phyloP scores from a whole-genome alignment of 2,329 filamentous ascomycete genomes.

The Rhynchosporium agropyri region DNA sequence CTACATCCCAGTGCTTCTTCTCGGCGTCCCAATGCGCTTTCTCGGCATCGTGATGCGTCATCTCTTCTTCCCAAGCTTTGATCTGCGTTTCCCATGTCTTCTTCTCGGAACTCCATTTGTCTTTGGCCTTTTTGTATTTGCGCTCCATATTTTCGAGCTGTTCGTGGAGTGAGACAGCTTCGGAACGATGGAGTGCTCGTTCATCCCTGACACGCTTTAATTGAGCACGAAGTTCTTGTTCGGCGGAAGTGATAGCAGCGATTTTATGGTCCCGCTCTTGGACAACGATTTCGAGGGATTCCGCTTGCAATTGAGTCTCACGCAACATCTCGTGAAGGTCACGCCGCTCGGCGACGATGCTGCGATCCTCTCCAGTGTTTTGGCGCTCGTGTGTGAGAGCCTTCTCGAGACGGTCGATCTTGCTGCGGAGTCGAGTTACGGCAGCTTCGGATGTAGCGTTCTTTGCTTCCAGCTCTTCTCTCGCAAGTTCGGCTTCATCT shows the following conservation, averaged over 20 bases:
- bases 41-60: conserved; percentile 12
- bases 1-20: conserved; percentile 14
- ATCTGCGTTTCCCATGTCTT: conserved; percentile 27
- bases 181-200: conserved; percentile 48
- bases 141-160: conserved; percentile 42
- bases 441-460: conserved; percentile 50
- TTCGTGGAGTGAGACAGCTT: conserved; percentile 29
- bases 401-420: conserved; percentile 47
- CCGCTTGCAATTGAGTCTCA: conserved; percentile 63
- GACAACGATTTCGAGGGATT: conserved; percentile 73
- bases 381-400: conserved; percentile 58
- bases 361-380: conserved; percentile 59
- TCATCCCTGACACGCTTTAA: conserved; percentile 71
- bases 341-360: conserved; percentile 58
- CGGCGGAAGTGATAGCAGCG: conserved; percentile 56
- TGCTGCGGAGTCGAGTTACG: conserved; percentile 52
- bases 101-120: conserved; percentile 42
- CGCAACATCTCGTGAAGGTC: conserved; percentile 64
- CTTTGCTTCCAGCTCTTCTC: conserved; percentile 45
- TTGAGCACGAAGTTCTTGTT: conserved; percentile 64
- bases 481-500: conserved; percentile 50
- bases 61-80: conserved; percentile 14
- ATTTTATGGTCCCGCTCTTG: conserved; percentile 69
- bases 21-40: conserved; percentile 13
- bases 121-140: conserved; percentile 45